phyloP scores from a whole-genome alignment of 257 asterid genomes.

The Nicotiana paniculata region DNA sequence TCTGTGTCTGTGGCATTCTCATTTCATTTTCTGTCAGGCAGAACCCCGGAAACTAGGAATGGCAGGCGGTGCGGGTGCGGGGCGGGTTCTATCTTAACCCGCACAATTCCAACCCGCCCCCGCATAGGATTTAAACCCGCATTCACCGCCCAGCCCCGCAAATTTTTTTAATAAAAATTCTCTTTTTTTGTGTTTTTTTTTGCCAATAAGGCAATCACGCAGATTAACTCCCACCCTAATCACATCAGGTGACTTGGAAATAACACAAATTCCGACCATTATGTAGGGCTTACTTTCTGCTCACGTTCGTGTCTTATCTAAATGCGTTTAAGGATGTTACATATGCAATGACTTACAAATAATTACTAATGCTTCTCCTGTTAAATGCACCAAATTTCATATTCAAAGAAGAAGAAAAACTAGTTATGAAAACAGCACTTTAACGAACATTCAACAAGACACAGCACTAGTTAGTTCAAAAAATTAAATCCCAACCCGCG shows the following conservation, averaged over 20 bases:
- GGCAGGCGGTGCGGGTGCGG: too few relatives aligned
- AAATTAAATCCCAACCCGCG: too few relatives aligned
- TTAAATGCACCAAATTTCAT: neutral
- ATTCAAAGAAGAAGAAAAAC: neutral
- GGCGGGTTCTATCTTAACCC: too few relatives aligned
- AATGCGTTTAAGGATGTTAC: neutral
- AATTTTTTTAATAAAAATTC: too few relatives aligned
- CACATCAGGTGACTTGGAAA: constrained; percentile 33
- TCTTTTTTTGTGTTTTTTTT: too few relatives aligned
- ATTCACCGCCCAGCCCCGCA: too few relatives aligned
- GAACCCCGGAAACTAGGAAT: neutral
- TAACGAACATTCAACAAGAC: neutral
- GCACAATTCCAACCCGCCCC: too few relatives aligned
- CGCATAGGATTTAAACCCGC: too few relatives aligned
- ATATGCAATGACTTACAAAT: constrained; percentile 1
- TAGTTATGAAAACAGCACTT: neutral
- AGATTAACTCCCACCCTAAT: neutral
- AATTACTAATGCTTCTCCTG: neutral
- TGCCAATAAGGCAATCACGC: too few relatives aligned
- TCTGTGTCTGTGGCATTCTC: neutral
- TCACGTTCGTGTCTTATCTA: neutral
- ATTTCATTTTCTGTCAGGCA: neutral
- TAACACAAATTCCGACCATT: constrained; percentile 20
- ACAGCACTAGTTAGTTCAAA: neutral
- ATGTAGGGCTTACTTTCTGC: neutral